Conservation (phyloP, 1,284 basidiomycete genomes). For the Boletus mariae region DNA sequence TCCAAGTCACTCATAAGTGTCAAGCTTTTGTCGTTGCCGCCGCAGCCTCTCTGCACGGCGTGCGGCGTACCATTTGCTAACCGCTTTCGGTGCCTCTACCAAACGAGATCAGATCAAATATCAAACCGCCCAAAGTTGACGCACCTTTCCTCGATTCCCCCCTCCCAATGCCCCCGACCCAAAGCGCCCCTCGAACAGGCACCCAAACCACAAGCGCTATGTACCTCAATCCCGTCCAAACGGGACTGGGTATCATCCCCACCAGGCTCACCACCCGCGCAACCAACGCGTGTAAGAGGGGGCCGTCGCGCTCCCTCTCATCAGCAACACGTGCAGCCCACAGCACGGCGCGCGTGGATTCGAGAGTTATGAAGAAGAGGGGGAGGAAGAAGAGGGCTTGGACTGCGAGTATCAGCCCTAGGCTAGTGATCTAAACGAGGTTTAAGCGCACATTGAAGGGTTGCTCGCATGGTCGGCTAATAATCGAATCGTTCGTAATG, state of each 20-base stretch:
- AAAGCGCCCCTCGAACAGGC: constrained; percentile 15
- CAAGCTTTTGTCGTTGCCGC: background rate
- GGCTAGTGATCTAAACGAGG: background rate
- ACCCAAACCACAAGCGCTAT: constrained; percentile 2
- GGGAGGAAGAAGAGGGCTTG: constrained; percentile 6
- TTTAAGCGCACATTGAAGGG: background rate
- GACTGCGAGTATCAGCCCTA: background rate
- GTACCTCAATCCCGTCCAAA: background rate
- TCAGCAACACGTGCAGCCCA: constrained; percentile 8
- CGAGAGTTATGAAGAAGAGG: constrained; percentile 14
- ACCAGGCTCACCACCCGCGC: constrained; percentile 3
- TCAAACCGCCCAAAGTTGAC: too few relatives aligned
- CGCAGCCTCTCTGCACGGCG: background rate
- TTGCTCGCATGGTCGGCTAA: background rate
- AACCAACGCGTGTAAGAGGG: constrained; percentile 3
- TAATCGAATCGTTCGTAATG: too few relatives aligned
- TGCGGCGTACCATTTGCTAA: constrained; percentile 15
- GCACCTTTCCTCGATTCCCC: constrained; percentile 10
- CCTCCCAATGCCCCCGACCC: constrained; percentile 20
- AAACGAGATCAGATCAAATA: background rate
- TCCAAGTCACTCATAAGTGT: background rate
- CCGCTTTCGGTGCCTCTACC: constrained; percentile 12
- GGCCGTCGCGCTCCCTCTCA: constrained; percentile 5
- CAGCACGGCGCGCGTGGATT: constrained; percentile 1
- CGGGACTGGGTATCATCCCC: background rate